Evolutionary conservation across 139 green algal species (phyloP).

Genomic region (Edaphochlamys debaryana): DNA sequence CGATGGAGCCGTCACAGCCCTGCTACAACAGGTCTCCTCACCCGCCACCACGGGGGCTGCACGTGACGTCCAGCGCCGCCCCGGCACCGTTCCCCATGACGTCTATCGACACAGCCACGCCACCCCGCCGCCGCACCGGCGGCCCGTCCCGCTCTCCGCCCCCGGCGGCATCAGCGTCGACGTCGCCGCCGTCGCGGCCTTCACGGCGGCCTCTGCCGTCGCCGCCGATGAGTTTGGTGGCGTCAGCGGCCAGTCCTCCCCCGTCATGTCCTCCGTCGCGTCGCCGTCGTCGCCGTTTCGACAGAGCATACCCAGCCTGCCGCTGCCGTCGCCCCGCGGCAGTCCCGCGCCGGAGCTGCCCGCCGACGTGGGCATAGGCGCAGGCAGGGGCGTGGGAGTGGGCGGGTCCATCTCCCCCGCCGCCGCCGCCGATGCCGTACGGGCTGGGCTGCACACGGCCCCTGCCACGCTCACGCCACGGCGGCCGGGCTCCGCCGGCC

Average conservation of each 20-base stretch:
- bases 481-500: not conserved
- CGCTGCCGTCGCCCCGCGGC: too few relatives aligned
- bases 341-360: too few relatives aligned
- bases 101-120: constrained; percentile 36
- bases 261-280: too few relatives aligned
- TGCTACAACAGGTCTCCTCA: constrained; percentile 16
- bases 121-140: not conserved
- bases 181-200: not conserved
- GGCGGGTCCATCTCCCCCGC: too few relatives aligned
- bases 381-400: too few relatives aligned
- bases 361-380: too few relatives aligned
- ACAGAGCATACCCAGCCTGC: too few relatives aligned
- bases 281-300: too few relatives aligned
- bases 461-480: not conserved
- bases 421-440: too few relatives aligned
- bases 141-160: not conserved
- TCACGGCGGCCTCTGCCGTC: too few relatives aligned
- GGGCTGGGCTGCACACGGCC: not conserved
- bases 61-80: not conserved
- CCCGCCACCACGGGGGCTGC: not conserved
- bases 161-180: not conserved
- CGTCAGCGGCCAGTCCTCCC: not conserved
- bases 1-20: constrained; percentile 13
- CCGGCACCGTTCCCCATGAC: constrained; percentile 20
- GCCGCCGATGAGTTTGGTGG: too few relatives aligned